Conservation (phyloP, 192 early-diverging fungal genomes). For the Entrophospora sp. region DNA sequence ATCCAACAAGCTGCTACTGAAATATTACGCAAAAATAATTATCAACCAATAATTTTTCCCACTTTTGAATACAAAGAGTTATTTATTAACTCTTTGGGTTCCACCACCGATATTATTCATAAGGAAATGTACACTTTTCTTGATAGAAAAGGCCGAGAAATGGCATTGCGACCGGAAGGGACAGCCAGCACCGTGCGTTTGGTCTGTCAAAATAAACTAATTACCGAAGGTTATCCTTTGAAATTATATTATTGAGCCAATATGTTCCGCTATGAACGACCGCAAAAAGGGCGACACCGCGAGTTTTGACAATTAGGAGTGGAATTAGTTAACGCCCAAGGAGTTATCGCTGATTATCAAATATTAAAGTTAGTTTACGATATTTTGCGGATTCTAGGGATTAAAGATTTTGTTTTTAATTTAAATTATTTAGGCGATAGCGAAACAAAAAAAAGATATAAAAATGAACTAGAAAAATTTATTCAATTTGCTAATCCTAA, state of each 20-base stretch:
- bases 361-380: constrained; percentile 13
- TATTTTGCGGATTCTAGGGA: neutral
- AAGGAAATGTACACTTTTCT: constrained; percentile 7
- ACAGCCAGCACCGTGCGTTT: constrained; percentile 1
- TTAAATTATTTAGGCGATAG: constrained; percentile 10
- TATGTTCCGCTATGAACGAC: constrained; percentile 14
- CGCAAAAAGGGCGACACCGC: constrained; percentile 7
- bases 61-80: constrained; percentile 10
- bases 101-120: constrained; percentile 11
- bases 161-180: constrained; percentile 1
- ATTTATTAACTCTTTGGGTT: constrained; percentile 11
- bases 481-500: neutral
- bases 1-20: constrained; percentile 4
- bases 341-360: constrained; percentile 9
- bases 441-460: constrained; percentile 10
- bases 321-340: neutral
- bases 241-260: constrained; percentile 12
- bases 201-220: constrained; percentile 7
- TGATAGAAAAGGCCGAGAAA: neutral
- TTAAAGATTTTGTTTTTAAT: constrained; percentile 15
- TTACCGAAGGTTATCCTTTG: neutral
- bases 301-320: constrained; percentile 10
- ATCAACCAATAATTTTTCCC: constrained; percentile 7
- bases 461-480: constrained; percentile 4
- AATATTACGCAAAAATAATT: constrained; percentile 6